Evolutionary conservation across 805 yeast species (phyloP).

Genomic region (Kodamaea leandrae): DNA sequence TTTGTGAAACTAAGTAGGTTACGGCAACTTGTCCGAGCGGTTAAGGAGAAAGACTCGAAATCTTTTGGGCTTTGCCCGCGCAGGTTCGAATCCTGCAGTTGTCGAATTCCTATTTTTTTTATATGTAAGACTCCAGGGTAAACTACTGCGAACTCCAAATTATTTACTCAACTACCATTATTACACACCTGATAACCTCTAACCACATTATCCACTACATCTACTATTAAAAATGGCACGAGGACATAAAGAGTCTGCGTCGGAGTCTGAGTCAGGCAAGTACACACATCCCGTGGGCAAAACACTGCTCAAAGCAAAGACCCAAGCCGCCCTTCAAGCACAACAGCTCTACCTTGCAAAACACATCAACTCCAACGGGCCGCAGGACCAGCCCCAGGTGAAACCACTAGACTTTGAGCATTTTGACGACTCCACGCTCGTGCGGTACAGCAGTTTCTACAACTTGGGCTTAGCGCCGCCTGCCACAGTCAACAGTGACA

Average conservation of each 20-base stretch:
- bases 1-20: background rate
- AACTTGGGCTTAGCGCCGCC: slow-evolving; percentile 56
- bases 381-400: slow-evolving; percentile 48
- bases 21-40: slow-evolving; percentile 18
- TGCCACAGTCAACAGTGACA: slow-evolving; percentile 64
- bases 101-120: slow-evolving; percentile 7
- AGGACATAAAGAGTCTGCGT: slow-evolving; percentile 33
- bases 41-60: slow-evolving; percentile 17
- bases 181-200: too few relatives aligned
- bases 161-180: too few relatives aligned
- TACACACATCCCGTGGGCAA: slow-evolving; percentile 21
- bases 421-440: slow-evolving; percentile 59
- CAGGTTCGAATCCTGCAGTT: slow-evolving; percentile 19
- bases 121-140: background rate
- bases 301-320: slow-evolving; percentile 56
- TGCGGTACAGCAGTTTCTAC: slow-evolving; percentile 65
- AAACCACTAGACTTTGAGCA: slow-evolving; percentile 70
- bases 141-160: too few relatives aligned
- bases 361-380: slow-evolving; percentile 74
- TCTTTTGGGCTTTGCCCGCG: slow-evolving; percentile 18
- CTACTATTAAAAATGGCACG: slow-evolving; percentile 12
- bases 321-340: slow-evolving; percentile 62
- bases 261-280: slow-evolving; percentile 31
- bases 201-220: background rate
- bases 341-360: slow-evolving; percentile 66